A percentile compares a stretch with the other conserved stretches of the same genome.
Evolutionary conservation across 768 basidiomycete species (phyloP).

Genomic region (Phaeotremella fagi): DNA sequence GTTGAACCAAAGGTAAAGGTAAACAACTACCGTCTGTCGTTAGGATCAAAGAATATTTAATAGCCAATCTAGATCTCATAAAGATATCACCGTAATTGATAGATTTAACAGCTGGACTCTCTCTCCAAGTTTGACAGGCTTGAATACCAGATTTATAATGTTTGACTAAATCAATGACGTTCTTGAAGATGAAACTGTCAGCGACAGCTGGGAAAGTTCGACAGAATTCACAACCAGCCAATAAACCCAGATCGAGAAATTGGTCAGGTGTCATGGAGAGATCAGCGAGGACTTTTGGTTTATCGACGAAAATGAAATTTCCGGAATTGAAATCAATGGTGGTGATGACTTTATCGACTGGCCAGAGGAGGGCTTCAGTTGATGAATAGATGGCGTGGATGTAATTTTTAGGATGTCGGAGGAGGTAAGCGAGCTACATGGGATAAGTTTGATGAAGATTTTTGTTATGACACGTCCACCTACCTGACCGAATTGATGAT

Average conservation of each 20-base stretch:
- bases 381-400: conserved; percentile 91
- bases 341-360: conserved; percentile 67
- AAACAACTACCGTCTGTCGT: conserved; percentile 62
- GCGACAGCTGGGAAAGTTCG: conserved; percentile 53
- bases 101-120: conserved; percentile 75
- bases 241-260: conserved; percentile 87
- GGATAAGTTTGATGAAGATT: neutral
- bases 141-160: conserved; percentile 75
- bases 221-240: conserved; percentile 76
- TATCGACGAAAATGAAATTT: conserved; percentile 78
- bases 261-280: conserved; percentile 74
- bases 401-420: conserved; percentile 86
- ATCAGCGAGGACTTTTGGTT: conserved; percentile 65
- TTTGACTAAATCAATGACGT: conserved; percentile 78
- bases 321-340: conserved; percentile 69
- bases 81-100: conserved; percentile 79
- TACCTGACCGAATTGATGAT: conserved; percentile 93
- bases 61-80: conserved; percentile 81
- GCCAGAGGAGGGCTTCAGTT: conserved; percentile 83
- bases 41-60: conserved; percentile 85
- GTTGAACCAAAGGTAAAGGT: conserved; percentile 59
- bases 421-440: conserved; percentile 81
- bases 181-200: conserved; percentile 42
- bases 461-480: conserved; percentile 38
- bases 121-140: conserved; percentile 48